Percentiles rank a stretch among this genome's conserved stretches.
These are phyloP conservation scores for Trichoderma semiorbis DNA, from an alignment of 2,329 filamentous ascomycete species.

Conservation along the genomic window DNA sequence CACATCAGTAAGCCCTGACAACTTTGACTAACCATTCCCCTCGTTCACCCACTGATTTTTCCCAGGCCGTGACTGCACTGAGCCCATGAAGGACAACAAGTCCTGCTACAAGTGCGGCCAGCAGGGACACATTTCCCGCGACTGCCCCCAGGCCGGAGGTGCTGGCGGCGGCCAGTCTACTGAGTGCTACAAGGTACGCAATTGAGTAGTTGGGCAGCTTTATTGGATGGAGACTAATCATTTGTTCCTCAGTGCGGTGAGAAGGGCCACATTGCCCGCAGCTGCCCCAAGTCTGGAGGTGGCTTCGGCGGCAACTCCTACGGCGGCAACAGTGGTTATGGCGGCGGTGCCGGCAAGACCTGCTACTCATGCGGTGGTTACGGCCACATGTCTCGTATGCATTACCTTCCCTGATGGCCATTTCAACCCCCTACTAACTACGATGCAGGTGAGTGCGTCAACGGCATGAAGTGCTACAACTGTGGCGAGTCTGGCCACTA, in stretches of 20 bases:
- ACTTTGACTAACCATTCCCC: too few species aligned
- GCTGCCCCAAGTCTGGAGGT: constrained; percentile 64
- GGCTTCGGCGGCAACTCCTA: constrained; percentile 47
- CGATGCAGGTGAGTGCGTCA: constrained; percentile 77
- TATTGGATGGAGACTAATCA: constrained; percentile 4
- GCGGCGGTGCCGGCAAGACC: constrained; percentile 66
- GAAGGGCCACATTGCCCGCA: constrained; percentile 91
- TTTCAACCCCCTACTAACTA: constrained; percentile 22
- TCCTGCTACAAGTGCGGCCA: constrained; percentile 76
- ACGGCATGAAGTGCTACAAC: constrained; percentile 99
- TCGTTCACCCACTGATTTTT: neutral
- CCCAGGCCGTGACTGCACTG: constrained; percentile 81
- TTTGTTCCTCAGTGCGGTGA: constrained; percentile 69
- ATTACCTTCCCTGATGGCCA: neutral
- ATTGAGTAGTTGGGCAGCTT: neutral
- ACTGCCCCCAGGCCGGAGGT: constrained; percentile 61
- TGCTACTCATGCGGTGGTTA: constrained; percentile 98
- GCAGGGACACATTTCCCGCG: constrained; percentile 86
- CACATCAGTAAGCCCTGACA: constrained; percentile 65
- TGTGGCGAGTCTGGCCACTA: constrained; percentile 92
- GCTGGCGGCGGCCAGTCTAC: constrained; percentile 44
- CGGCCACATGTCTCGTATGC: constrained; percentile 87
- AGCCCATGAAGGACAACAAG: constrained; percentile 82
- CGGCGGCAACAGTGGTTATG: constrained; percentile 43
- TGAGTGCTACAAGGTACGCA: constrained; percentile 81